These are phyloP conservation scores for Malania oleifera DNA, from an alignment of 164 flowering plant species.

Conservation along the genomic window DNA sequence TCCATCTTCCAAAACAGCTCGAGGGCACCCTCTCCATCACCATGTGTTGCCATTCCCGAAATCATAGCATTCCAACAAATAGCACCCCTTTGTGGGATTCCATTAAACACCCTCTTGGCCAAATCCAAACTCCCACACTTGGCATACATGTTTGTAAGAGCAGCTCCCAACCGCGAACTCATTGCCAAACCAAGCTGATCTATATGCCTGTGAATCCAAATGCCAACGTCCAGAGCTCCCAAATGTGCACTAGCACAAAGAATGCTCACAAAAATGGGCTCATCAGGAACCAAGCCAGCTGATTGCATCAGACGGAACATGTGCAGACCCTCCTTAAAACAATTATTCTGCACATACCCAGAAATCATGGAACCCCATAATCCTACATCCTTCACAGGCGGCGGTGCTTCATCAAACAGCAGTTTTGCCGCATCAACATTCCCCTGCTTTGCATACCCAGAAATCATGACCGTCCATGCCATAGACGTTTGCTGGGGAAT, in stretches of 20 bases:
- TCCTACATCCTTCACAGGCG: constrained; percentile 42
- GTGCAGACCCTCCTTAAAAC: constrained; percentile 52
- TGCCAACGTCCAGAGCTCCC: constrained; percentile 56
- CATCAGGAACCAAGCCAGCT: constrained; percentile 42
- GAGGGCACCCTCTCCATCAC: constrained; percentile 43
- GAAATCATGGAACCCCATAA: constrained; percentile 72
- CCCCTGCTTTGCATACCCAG: constrained; percentile 46
- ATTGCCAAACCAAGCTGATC: constrained; percentile 14
- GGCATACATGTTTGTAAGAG: constrained; percentile 55
- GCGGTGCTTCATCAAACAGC: constrained; percentile 46
- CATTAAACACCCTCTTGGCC: constrained; percentile 40
- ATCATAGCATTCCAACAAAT: constrained; percentile 65
- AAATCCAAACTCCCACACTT: constrained; percentile 49
- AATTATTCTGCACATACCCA: constrained; percentile 56
- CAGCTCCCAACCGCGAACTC: constrained; percentile 38
- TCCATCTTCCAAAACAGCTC: constrained; percentile 50
- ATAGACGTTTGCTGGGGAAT: constrained; percentile 31
- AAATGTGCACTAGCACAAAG: constrained; percentile 67
- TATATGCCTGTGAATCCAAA: constrained; percentile 47
- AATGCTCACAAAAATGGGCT: constrained; percentile 41
- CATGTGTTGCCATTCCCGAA: constrained; percentile 53
- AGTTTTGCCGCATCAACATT: constrained; percentile 47
- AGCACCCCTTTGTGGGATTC: constrained; percentile 34
- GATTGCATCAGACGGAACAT: constrained; percentile 55
- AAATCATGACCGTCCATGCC: constrained; percentile 62